A percentile compares a stretch with the other conserved stretches of the same genome.
Conservation (phyloP, 176 grass and related monocot species). For the Bothriochloa decipiens region DNA sequence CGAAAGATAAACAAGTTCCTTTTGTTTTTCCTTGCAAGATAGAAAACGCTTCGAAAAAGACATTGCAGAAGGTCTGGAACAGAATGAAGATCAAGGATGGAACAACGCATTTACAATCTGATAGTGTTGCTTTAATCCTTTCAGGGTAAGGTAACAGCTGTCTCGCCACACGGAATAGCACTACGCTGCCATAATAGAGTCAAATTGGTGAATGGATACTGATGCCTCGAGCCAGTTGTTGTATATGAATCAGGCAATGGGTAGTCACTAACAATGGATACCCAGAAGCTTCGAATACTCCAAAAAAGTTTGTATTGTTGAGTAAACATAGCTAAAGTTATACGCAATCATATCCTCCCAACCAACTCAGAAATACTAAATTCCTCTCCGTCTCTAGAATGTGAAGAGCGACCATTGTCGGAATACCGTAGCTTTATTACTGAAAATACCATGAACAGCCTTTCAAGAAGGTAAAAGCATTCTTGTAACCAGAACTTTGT, state of each 20-base stretch:
- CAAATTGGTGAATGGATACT: slow-evolving; percentile 4
- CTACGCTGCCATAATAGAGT: slow-evolving; percentile 28
- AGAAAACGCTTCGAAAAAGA: background rate
- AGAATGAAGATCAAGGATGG: slow-evolving; percentile 4
- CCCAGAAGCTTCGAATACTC: slow-evolving; percentile 36
- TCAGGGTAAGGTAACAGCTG: slow-evolving; percentile 36
- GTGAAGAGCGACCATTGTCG: background rate
- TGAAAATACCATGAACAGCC: background rate
- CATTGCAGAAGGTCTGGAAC: background rate
- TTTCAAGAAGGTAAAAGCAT: slow-evolving; percentile 24
- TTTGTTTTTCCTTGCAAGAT: slow-evolving; percentile 22
- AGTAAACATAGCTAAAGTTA: background rate
- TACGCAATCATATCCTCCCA: background rate
- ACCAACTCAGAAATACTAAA: background rate
- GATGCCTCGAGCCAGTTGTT: slow-evolving; percentile 23
- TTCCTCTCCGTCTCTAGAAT: background rate
- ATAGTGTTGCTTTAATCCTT: slow-evolving; percentile 36
- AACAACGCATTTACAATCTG: slow-evolving; percentile 36
- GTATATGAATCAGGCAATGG: slow-evolving; percentile 36
- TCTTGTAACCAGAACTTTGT: background rate
- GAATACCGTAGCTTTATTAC: slow-evolving; percentile 25
- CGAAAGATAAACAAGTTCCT: slow-evolving; percentile 21
- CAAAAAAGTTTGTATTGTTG: background rate
- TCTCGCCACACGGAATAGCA: slow-evolving; percentile 25
- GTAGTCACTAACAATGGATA: slow-evolving; percentile 25